Base-by-base conservation (phyloP, 1,139 yeast genomes). In the Hansenula anomala region DNA sequence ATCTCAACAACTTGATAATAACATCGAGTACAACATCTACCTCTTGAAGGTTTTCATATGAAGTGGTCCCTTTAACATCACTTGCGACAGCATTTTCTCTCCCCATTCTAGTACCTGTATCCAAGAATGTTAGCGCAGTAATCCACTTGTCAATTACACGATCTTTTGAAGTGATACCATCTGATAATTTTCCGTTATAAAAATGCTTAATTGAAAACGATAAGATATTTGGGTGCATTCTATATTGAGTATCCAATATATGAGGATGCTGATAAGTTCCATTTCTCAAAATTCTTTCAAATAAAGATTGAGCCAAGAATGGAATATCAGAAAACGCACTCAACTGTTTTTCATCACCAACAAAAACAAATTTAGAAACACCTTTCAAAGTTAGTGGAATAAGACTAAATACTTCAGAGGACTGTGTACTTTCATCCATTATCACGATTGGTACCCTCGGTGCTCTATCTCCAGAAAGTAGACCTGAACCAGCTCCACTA, bases 381-480 rank as follows among this genome's bases (percentile, higher is more conserved):
- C 84, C 85, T 8, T 79, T 75, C 66, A 81, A 73, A 6, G 86
- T 78, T 42, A 81, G 63, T 13, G 89, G 88, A 43, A 81, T 81
- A 46, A 81, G 65, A 0, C 87, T 78, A 2, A 79, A 69, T 13
- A 87, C 82, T 48, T 81, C 89, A 0, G 86, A 77, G 0, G 88
- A 79, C 54, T 81, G 87, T 0, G 87, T 80, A 7, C 84, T 73
- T 48, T 78, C 86, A 65, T 83, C 78, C 66, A 84, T 74, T 71
- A 78, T 75, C 6, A 81, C 83, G 10, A 79, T 85, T 0, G 88
- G 88, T 40, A 79, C 57, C 44, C 71, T 73, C 27, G 68, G 64
- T 9, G 80, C 62, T 8, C 73, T 16, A 66, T 48, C 78, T 80
- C 48, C n/a, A n/a, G n/a, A n/a, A n/a, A 81, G 63, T 49, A 74